A percentile compares a stretch with the other conserved stretches of the same genome.
Evolutionary conservation across 2,329 filamentous ascomycete species (phyloP).

Genomic region (Bisporella sp.): DNA sequence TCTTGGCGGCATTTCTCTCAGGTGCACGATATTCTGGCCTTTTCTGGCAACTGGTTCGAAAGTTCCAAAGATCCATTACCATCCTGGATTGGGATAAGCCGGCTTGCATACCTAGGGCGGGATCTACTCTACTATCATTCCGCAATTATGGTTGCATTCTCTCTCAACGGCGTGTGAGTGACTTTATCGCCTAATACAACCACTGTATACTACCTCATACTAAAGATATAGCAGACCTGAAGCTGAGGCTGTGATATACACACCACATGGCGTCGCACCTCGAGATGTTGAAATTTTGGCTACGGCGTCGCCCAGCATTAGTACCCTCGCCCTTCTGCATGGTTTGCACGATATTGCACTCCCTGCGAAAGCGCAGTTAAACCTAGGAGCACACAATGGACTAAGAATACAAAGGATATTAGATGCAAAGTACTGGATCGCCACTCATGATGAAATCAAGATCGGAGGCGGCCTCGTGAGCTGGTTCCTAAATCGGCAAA

Average conservation of each 20-base stretch:
- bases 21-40: constrained; percentile 35
- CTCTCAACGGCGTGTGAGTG: constrained; percentile 9
- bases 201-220: constrained; percentile 12
- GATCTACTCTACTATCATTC: constrained; percentile 52
- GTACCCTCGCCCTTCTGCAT: constrained; percentile 53
- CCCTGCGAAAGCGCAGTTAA: constrained; percentile 44
- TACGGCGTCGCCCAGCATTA: constrained; percentile 37
- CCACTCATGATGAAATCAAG: constrained; percentile 60
- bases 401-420: constrained; percentile 45
- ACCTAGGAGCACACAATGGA: constrained; percentile 57
- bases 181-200: constrained; percentile 5
- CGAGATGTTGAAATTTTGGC: constrained; percentile 38
- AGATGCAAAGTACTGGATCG: constrained; percentile 55
- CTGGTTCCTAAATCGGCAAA: constrained; percentile 38
- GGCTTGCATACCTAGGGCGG: constrained; percentile 46
- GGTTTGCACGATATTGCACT: constrained; percentile 56
- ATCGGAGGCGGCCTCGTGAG: constrained; percentile 50
- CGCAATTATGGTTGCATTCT: constrained; percentile 52
- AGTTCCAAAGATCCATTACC: constrained; percentile 34
- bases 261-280: constrained; percentile 52
- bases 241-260: constrained; percentile 54
- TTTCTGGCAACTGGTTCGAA: constrained; percentile 26
- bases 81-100: constrained; percentile 53
- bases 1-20: constrained; percentile 53
- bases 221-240: constrained; percentile 7